Conservation (phyloP, 352 stramenopile species). For the Phytopythium oedochilum region DNA sequence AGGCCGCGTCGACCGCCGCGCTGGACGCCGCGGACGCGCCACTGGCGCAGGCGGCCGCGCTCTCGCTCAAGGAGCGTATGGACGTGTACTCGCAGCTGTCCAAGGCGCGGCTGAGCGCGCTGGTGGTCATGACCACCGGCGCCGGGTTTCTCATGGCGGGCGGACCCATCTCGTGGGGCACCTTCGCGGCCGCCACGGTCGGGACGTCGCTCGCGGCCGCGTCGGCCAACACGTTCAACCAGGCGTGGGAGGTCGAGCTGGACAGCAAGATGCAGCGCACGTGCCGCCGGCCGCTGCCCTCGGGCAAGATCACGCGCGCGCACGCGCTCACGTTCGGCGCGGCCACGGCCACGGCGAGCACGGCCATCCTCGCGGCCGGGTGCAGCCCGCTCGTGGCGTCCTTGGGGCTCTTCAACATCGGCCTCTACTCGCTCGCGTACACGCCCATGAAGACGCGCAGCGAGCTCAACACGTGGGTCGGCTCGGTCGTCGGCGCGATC, state of each 20-base stretch:
- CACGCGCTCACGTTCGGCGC: constrained; percentile 85
- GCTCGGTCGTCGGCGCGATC: constrained; percentile 97
- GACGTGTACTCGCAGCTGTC: constrained; percentile 89
- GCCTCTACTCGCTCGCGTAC: constrained; percentile 98
- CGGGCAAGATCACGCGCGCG: constrained; percentile 64
- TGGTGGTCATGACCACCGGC: constrained; percentile 96
- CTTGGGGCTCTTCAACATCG: constrained; percentile 97
- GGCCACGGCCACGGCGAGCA: constrained; percentile 86
- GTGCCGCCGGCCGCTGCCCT: constrained; percentile 90
- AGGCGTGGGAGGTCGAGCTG: constrained; percentile 94
- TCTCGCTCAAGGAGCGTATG: constrained; percentile 61
- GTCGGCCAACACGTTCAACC: constrained; percentile 97
- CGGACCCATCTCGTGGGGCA: constrained; percentile 86
- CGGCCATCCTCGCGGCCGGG: constrained; percentile 83
- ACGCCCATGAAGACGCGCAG: constrained; percentile 97
- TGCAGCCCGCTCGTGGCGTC: constrained; percentile 94
- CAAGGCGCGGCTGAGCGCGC: constrained; percentile 91
- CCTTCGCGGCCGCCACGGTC: constrained; percentile 87
- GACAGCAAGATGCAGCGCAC: constrained; percentile 98
- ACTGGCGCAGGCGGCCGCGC: constrained; percentile 9
- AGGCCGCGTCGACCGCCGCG: constrained; percentile 20
- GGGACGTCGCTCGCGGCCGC: constrained; percentile 94
- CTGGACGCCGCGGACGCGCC: constrained; percentile 17
- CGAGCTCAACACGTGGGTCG: constrained; percentile 98
- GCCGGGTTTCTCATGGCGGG: constrained; percentile 96